These are phyloP conservation scores for Acacia pycnantha DNA, from an alignment of 331 rosid genomes.

Conservation along the genomic window DNA sequence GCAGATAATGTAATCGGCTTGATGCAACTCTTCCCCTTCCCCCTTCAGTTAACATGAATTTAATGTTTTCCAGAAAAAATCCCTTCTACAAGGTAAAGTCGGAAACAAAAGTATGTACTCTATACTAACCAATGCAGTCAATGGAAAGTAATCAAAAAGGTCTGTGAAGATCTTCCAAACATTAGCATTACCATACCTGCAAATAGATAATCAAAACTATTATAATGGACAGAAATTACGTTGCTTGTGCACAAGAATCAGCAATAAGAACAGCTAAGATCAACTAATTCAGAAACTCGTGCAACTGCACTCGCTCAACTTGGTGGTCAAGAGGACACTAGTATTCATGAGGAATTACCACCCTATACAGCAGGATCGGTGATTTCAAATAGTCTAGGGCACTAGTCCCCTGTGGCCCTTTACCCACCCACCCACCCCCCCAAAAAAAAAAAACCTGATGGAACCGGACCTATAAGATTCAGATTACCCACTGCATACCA, in stretches of 20 bases:
- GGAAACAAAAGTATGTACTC: not conserved
- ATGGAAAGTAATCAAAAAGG: constrained; percentile 74
- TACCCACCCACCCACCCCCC: not conserved
- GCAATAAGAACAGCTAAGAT: constrained; percentile 1
- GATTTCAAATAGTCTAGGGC: not conserved
- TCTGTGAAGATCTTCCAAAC: constrained; percentile 98
- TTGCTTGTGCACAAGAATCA: constrained; percentile 23
- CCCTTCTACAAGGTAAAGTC: constrained; percentile 7
- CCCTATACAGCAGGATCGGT: not conserved
- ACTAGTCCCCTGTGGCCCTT: not conserved
- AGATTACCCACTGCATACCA: not conserved
- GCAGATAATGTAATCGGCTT: constrained; percentile 2
- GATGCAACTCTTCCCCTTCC: not conserved
- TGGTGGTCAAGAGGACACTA: not conserved
- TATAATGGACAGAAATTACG: constrained; percentile 23
- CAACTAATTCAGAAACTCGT: not conserved
- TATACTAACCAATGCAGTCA: constrained; percentile 95
- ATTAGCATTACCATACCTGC: constrained; percentile 94
- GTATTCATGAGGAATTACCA: not conserved
- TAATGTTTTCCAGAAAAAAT: not conserved
- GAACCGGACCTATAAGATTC: not conserved
- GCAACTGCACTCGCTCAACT: not conserved
- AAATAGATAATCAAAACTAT: constrained; percentile 20
- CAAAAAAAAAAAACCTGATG: not conserved
- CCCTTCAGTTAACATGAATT: constrained; percentile 13